Evolutionary conservation across 2,329 filamentous ascomycete genomes (phyloP).

Genomic region (Venturia nashicola): DNA sequence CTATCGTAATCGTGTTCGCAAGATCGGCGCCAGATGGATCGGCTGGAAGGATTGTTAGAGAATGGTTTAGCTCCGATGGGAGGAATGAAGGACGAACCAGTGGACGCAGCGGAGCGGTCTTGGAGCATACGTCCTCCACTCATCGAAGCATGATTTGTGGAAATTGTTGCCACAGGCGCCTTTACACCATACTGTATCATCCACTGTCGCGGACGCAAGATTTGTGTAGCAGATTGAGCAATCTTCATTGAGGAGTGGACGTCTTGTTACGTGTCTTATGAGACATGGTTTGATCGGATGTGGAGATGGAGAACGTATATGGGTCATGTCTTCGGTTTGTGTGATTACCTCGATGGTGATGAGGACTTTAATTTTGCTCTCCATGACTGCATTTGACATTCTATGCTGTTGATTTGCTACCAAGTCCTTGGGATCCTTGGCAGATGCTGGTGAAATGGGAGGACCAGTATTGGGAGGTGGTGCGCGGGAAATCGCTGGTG

Average conservation of each 20-base stretch:
- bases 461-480: too few species aligned
- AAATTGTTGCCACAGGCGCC: not conserved
- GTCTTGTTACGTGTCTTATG: not conserved
- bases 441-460: too few species aligned
- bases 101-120: not conserved
- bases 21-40: not conserved
- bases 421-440: too few species aligned
- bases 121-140: not conserved
- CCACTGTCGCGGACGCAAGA: not conserved
- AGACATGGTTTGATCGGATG: not conserved
- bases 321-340: too few species aligned
- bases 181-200: not conserved
- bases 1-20: not conserved
- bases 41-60: not conserved
- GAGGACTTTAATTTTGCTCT: too few species aligned
- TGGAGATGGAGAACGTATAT: not conserved
- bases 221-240: not conserved
- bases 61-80: not conserved
- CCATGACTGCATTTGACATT: too few species aligned
- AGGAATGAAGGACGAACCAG: not conserved
- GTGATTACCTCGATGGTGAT: too few species aligned
- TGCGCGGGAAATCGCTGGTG: too few species aligned
- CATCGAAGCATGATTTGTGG: not conserved
- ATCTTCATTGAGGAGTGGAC: not conserved
- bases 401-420: too few species aligned